Evolutionary conservation across 139 green algal species (phyloP), one percentile per base, ranked within the genome.

Genomic region (Chlamydomonas incerta): DNA sequence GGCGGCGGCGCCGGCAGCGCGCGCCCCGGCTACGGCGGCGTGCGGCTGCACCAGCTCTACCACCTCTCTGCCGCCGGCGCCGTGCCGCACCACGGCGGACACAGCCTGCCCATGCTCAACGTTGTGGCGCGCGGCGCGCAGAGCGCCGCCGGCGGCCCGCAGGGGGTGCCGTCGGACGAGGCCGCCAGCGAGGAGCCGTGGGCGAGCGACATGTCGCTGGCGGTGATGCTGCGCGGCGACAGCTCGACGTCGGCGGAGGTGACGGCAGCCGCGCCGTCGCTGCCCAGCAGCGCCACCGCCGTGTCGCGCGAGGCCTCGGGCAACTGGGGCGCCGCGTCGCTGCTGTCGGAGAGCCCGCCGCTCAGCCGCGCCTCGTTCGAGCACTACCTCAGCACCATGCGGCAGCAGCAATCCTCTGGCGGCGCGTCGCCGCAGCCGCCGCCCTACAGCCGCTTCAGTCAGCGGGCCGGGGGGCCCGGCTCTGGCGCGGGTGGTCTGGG

Each of bases 291-390:
- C 60, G 35, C 58, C 5, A 82, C 74, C 6, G 74, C 55, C 29
- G 28, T 35, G 17, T 34, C 28, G 24, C 62, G 24, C 26, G 26
- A 14, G 28, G 6, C 41, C 5, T 50, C 24, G 62, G 2, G 11
- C 62, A 68, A 14, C 62, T 34, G 62, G 20, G 62, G 28, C 62
- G 62, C 11, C 28, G 26, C 14, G 62, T 11, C 34, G 3, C 62
- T 24, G 28, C 20, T 68, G 28, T 15, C 60, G 23, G 74, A 82
- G 11, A 71, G 74, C 55, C 63, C 77, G 55, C 46, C 60, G 37
- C 62, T 70, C 20, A 35, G n/a, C 63, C 41, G 63, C 6, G 77
- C n/a, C 21, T 83, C 77, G 5, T n/a, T 83, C 5, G 77, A 83
- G 26, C 77, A 83, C 63, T 83, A 83, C 77, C 41, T 83, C 3